A percentile compares a stretch with the other conserved stretches of the same genome.
Conservation (phyloP, 1,139 yeast genomes). For the Magnusiomyces paraingens region DNA sequence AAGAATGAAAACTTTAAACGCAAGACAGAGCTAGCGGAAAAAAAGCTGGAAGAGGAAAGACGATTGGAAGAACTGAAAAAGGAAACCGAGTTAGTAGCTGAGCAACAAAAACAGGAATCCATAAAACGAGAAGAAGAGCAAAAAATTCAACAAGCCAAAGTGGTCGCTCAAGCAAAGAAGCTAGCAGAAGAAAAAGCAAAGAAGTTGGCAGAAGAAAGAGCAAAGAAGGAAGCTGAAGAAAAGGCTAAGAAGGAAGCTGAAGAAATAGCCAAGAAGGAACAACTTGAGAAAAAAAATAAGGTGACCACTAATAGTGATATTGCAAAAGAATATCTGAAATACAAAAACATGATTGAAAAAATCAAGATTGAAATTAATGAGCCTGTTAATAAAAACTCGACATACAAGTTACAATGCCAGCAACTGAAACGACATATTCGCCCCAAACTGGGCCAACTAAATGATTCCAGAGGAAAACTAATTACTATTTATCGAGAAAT, state of each 20-base stretch:
- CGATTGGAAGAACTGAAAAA: slow-evolving; percentile 5
- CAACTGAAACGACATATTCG: slow-evolving; percentile 65
- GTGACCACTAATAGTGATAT: slow-evolving; percentile 37
- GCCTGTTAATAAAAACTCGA: slow-evolving; percentile 24
- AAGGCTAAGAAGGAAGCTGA: slow-evolving; percentile 4
- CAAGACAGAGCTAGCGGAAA: slow-evolving; percentile 7
- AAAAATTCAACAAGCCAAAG: slow-evolving; percentile 15
- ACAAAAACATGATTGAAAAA: slow-evolving; percentile 49
- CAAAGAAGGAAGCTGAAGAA: slow-evolving; percentile 12
- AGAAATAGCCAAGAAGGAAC: slow-evolving; percentile 14
- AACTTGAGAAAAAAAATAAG: slow-evolving; percentile 12
- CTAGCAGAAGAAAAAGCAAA: slow-evolving; percentile 17
- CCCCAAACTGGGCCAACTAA: slow-evolving; percentile 87
- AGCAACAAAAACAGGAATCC: background rate
- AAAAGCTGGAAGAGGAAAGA: slow-evolving; percentile 15
- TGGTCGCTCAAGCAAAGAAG: slow-evolving; percentile 8
- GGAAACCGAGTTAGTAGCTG: background rate
- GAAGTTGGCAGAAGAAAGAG: slow-evolving; percentile 13
- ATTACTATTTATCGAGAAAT: slow-evolving; percentile 46
- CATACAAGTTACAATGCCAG: slow-evolving; percentile 38
- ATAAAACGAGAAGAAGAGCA: background rate
- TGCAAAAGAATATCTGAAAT: slow-evolving; percentile 43
- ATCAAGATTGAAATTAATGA: slow-evolving; percentile 49
- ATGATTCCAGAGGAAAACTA: slow-evolving; percentile 61
- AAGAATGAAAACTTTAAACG: background rate